Evolutionary conservation across 2,329 filamentous ascomycete species (phyloP).

Genomic region (Pestalotiopsis fici): DNA sequence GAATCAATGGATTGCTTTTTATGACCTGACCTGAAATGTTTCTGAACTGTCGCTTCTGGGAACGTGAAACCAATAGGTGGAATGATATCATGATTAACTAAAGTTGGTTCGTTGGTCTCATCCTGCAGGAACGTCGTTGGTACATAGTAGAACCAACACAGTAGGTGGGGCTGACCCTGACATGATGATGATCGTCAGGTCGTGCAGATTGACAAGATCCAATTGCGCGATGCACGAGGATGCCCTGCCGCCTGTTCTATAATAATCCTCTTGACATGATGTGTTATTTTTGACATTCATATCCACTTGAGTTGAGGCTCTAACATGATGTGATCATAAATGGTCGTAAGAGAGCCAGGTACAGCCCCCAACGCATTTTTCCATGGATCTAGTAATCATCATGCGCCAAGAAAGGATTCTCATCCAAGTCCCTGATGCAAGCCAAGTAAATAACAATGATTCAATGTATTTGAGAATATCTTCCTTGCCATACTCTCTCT

Average conservation of each 20-base stretch:
- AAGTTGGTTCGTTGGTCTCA: neutral
- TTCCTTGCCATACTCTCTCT: neutral
- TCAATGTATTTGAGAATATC: neutral
- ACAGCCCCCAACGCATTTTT: neutral
- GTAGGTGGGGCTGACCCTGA: neutral
- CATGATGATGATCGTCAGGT: neutral
- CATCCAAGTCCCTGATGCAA: neutral
- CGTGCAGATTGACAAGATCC: neutral
- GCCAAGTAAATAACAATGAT: neutral
- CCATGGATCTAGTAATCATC: neutral
- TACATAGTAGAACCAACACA: no score
- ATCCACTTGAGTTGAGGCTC: neutral
- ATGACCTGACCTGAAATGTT: neutral
- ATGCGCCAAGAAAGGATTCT: neutral
- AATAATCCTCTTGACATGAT: neutral
- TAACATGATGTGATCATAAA: neutral
- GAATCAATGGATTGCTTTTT: no score
- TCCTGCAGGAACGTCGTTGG: neutral
- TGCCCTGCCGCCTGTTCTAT: neutral
- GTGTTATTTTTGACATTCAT: neutral
- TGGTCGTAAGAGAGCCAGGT: neutral
- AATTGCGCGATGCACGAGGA: neutral
- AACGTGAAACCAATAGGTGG: neutral
- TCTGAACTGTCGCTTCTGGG: no score
- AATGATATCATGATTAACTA: neutral